Base-by-base conservation (phyloP, 306 rosid species). In the Vigna angularis region DNA sequence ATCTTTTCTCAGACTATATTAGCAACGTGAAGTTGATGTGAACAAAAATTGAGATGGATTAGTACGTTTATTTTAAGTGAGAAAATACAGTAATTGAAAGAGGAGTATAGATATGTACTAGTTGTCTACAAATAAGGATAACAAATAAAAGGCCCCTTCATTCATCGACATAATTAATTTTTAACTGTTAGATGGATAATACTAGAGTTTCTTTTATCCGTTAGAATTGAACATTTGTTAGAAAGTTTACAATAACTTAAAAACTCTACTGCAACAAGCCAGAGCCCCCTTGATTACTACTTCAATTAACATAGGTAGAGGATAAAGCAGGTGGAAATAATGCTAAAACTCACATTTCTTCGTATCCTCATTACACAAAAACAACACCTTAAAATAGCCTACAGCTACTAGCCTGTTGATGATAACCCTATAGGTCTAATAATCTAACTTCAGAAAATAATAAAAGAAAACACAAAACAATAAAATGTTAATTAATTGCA, bases 71-170 rank as follows among this genome's bases (percentile, higher is more conserved):
- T 65, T 71, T 70, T 73, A 63, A 51, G 17, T 26, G 48, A 53
- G 79, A 66, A 72, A 77, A 56, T 24, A 56, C 34, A 74, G 15
- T 58, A 55, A 45, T 13, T 56, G 24, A 26, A 76, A 59, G 55
- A 20, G 9, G 36, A 38, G 42, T 55, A 15, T 24, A 69, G 30
- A 20, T 42, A 40, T 38, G 16, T 81, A 15, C 59, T 51, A 34
- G 24, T 70, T 70, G 69, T 62, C 38, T 47, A 0, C 62, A 17
- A 51, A 18, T 38, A 72, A 38, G 8, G 18, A n/a, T 6, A 48
- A 16, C 0, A 32, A 36, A 3, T 34, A 61, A 15, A 17, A 2
- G 22, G 45, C 34, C 38, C 69, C 56, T 53, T 52, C 42, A 40
- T 51, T 61, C 45, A 61, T 15, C 20, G 48, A 5, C 56, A 32